Evolutionary conservation across 257 asterid species (phyloP).

Genomic region (Scutellaria baicalensis): DNA sequence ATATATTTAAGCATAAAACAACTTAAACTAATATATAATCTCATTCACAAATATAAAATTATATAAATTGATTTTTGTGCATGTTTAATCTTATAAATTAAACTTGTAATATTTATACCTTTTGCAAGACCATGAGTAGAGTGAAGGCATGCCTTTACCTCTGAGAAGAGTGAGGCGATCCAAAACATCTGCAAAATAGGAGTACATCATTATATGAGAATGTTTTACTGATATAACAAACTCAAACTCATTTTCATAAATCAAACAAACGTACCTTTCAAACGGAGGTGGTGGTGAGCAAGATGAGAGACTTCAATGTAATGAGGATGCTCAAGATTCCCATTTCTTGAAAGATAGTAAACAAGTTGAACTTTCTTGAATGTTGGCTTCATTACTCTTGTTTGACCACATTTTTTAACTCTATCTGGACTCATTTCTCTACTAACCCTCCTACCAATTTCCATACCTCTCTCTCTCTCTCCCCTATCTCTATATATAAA

Average conservation of each 20-base stretch:
- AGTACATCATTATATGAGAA: too few relatives aligned
- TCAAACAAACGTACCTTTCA: conserved; percentile 44
- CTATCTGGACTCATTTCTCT: conserved; percentile 18
- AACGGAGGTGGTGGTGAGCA: conserved; percentile 58
- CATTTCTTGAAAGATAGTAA: conserved; percentile 78
- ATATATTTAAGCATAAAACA: not conserved
- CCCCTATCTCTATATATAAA: not conserved
- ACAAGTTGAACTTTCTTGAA: conserved; percentile 72
- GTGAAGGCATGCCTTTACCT: conserved; percentile 84
- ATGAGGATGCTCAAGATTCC: conserved; percentile 87
- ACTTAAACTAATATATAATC: not conserved
- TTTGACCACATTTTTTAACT: not conserved
- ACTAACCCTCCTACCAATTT: conserved; percentile 12
- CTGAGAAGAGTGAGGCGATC: conserved; percentile 62
- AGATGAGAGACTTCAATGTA: conserved; percentile 65
- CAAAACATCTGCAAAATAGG: conserved; percentile 43
- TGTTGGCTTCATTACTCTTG: conserved; percentile 24
- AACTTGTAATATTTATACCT: conserved; percentile 26
- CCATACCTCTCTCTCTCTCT: conserved; percentile 1
- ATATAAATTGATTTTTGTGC: too few relatives aligned
- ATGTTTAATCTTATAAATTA: not conserved
- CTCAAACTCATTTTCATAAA: too few relatives aligned
- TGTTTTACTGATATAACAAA: too few relatives aligned
- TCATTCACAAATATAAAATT: too few relatives aligned
- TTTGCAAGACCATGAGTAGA: conserved; percentile 96